Evolutionary conservation across 1,284 basidiomycete genomes (phyloP).

Genomic region (Neonothopanus nambi): DNA sequence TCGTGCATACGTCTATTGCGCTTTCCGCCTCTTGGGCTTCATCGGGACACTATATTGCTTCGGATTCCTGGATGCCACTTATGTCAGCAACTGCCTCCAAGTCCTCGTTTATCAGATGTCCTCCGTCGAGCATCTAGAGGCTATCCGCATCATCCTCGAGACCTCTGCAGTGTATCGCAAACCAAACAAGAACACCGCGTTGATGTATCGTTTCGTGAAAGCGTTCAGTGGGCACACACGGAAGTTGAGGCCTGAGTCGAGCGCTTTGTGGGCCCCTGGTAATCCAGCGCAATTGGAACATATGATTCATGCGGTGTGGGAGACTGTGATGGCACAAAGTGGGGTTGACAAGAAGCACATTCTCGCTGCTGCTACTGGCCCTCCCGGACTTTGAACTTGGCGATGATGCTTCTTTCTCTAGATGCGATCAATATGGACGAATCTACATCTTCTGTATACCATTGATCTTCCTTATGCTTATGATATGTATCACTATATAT

Average conservation of each 20-base stretch:
- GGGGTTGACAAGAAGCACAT: no score
- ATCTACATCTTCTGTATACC: no score
- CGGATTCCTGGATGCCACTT: constrained; percentile 22
- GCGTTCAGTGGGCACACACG: no score
- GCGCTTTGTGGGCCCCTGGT: no score
- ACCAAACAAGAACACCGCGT: background rate
- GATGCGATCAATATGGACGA: no score
- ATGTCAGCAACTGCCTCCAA: constrained; percentile 26
- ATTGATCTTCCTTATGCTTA: no score
- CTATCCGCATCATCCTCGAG: constrained; percentile 15
- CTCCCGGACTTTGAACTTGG: background rate
- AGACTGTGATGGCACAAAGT: no score
- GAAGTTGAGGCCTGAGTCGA: no score
- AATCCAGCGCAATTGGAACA: no score
- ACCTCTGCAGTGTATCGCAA: background rate
- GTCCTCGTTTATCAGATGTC: constrained; percentile 25
- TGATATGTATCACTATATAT: no score
- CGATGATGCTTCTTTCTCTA: background rate
- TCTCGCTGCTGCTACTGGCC: background rate
- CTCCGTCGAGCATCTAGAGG: constrained; percentile 31
- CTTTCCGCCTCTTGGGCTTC: constrained; percentile 29
- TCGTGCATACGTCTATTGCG: constrained; percentile 24
- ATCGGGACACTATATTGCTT: constrained; percentile 32
- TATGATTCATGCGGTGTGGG: no score
- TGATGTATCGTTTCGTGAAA: background rate